Conservation (phyloP, 108 stramenopile genomes). For the Pseudonitzschia multiseries region DNA sequence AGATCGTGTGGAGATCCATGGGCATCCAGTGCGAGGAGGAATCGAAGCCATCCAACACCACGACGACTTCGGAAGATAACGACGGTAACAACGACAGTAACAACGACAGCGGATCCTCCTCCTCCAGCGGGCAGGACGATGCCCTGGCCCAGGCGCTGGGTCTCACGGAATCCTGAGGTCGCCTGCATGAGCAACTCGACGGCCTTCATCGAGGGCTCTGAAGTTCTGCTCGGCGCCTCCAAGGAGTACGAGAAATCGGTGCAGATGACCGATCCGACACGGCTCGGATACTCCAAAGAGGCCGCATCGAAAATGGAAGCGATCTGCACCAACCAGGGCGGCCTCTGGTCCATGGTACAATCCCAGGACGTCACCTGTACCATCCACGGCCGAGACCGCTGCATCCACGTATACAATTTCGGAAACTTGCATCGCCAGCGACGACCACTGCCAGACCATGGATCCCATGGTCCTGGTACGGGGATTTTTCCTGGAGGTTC, state of each 20-base stretch:
- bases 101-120: not conserved
- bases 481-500: conserved; percentile 12
- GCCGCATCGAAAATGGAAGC: not conserved
- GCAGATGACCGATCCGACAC: conserved; percentile 3
- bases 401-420: conserved; percentile 14
- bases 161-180: not conserved
- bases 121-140: not conserved
- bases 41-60: not conserved
- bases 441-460: not conserved
- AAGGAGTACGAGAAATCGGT: not conserved
- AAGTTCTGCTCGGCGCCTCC: not conserved
- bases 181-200: conserved; percentile 10
- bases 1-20: conserved; percentile 4
- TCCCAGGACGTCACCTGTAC: conserved; percentile 2
- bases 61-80: not conserved
- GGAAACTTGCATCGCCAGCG: conserved; percentile 7
- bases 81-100: not conserved
- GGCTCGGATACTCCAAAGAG: not conserved
- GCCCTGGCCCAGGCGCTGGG: not conserved
- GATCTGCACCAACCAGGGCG: conserved; percentile 1
- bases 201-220: conserved; percentile 1
- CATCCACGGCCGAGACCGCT: not conserved
- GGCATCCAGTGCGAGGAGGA: conserved; percentile 1
- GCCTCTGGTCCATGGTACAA: not conserved
- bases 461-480: conserved; percentile 17